Base-by-base conservation (phyloP, 2,329 filamentous ascomycete genomes). In the Fusarium oligoseptatum region DNA sequence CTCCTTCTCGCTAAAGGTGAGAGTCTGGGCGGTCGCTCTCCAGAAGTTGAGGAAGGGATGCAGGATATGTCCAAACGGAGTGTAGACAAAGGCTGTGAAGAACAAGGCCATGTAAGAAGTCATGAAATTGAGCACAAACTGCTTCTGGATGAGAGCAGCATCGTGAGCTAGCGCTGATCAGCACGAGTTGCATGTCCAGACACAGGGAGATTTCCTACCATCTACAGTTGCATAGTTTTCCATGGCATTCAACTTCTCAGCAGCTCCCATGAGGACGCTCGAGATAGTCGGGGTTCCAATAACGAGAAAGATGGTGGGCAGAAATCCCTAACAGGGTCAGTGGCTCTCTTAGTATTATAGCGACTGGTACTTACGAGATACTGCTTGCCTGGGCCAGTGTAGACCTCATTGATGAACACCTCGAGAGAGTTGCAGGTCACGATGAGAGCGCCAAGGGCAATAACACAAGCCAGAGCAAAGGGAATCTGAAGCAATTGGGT, bases 111-210 rank as follows among this genome's bases (percentile, higher is more conserved):
- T 91, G 81, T 98, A 98, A 0, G 95, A 97, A 7, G 95, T 97
- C 83, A 98, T 96, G 84, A 98, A 98, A 85, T 98, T 97, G 79
- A 98, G 90, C 15, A 98, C 92, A 79, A 99, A 98, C 37, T 97
- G 93, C 86, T 99, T 99, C 68, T 94, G 92, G 0, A 97, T 94
- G 80, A 98, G 90, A 2, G 95, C 93, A 22, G 93, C 91, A 70
- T 97, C 91, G 78, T 98, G 93, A 15, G 92, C 92, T 91, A 73
- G 11, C 57, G 12, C 6, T 32, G 24, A 62, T 80, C 36, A 79
- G 75, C 29, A 11, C 22, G 11, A 45, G 7, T 12, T 22, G n/a
- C 20, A 6, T 11, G 24, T 57, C 14, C 32, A 43, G 1, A 76
- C 80, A 71, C 77, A 22, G 12, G 3, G 24, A 29, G 17, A 20